Percentiles rank a stretch among this genome's conserved stretches.
These are phyloP conservation scores for Bipolaris bicolor DNA, from an alignment of 2,329 filamentous ascomycete species.

Conservation along the genomic window DNA sequence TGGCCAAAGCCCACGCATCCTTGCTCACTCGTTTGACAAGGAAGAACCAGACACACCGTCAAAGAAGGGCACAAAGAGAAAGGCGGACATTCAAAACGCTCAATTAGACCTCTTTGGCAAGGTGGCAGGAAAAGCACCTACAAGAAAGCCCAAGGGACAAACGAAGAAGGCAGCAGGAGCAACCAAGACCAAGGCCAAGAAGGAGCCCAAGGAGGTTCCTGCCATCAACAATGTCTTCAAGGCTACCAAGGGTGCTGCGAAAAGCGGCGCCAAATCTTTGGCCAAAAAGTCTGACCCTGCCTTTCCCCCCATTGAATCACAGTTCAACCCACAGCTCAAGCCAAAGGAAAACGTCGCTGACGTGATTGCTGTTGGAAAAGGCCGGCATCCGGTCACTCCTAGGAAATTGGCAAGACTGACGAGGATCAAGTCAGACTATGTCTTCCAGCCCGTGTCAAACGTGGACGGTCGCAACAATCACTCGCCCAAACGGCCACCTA, in stretches of 20 bases:
- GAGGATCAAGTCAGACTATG: slow-evolving; percentile 28
- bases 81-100: slow-evolving; percentile 31
- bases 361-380: slow-evolving; percentile 19
- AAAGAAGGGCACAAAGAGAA: slow-evolving; percentile 43
- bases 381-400: slow-evolving; percentile 26
- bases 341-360: slow-evolving; percentile 24
- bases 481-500: slow-evolving; percentile 33
- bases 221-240: slow-evolving; percentile 41
- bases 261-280: slow-evolving; percentile 19
- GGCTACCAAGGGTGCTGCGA: slow-evolving; percentile 33
- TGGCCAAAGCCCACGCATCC: slow-evolving; percentile 44
- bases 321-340: slow-evolving; percentile 15
- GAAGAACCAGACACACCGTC: slow-evolving; percentile 40
- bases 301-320: slow-evolving; percentile 14
- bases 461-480: slow-evolving; percentile 43
- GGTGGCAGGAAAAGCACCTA: slow-evolving; percentile 28
- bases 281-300: slow-evolving; percentile 14
- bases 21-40: slow-evolving; percentile 30
- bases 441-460: slow-evolving; percentile 38
- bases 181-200: slow-evolving; percentile 37
- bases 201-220: slow-evolving; percentile 26
- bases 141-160: slow-evolving; percentile 33
- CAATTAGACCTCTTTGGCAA: slow-evolving; percentile 33
- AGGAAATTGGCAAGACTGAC: slow-evolving; percentile 28
- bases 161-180: slow-evolving; percentile 36